Conservation (phyloP, 768 basidiomycete genomes). For the Lactarius sanguifluus region DNA sequence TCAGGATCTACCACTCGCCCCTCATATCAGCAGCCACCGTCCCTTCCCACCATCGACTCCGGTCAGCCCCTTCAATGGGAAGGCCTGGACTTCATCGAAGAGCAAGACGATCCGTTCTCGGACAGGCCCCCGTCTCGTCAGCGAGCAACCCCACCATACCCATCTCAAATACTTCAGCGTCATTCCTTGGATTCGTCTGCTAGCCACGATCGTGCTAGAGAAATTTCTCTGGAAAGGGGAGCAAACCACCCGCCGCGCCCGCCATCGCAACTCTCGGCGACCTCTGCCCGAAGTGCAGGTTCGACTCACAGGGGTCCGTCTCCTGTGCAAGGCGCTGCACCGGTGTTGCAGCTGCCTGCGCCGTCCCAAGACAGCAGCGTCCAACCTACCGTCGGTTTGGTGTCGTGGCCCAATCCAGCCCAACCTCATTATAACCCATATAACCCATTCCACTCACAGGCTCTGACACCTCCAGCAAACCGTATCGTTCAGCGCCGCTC, state of each 20-base stretch:
- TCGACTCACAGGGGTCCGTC: conserved; percentile 9
- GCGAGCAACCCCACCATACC: conserved; percentile 14
- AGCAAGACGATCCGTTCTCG: conserved; percentile 36
- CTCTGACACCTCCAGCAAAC: conserved; percentile 24
- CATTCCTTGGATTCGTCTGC: conserved; percentile 17
- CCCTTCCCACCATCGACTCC: conserved; percentile 37
- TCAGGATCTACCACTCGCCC: conserved; percentile 1
- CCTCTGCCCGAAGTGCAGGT: conserved; percentile 3
- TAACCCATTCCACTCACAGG: conserved; percentile 13
- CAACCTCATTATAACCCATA: conserved; percentile 9
- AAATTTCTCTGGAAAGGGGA: background rate
- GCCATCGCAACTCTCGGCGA: conserved; percentile 18
- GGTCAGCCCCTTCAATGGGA: conserved; percentile 36
- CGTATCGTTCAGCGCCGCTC: conserved; percentile 22
- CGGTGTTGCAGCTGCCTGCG: conserved; percentile 7
- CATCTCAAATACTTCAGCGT: conserved; percentile 11
- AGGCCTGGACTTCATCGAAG: conserved; percentile 10
- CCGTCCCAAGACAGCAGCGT: conserved; percentile 9
- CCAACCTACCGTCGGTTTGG: conserved; percentile 16
- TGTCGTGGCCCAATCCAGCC: conserved; percentile 6
- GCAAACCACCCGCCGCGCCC: conserved; percentile 7
- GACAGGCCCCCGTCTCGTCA: conserved; percentile 28
- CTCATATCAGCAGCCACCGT: conserved; percentile 6
- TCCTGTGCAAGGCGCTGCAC: background rate
- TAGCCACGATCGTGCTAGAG: background rate